Evolutionary conservation across 2,329 filamentous ascomycete species (phyloP), one percentile per base, ranked within the genome.

Genomic region (Emmonsiellopsis sp.): DNA sequence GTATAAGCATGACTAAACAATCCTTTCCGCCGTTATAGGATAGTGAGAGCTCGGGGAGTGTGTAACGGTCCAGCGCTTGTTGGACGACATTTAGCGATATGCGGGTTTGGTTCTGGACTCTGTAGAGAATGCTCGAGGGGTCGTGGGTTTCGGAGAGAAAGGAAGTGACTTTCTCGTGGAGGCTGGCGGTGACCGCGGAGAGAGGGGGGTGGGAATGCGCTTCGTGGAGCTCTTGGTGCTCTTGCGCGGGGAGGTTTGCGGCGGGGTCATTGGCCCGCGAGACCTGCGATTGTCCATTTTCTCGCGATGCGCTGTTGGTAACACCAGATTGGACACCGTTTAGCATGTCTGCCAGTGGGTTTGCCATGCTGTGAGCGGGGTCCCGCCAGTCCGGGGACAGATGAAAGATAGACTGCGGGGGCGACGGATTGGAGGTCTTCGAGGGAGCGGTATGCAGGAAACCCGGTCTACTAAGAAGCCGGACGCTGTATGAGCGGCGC

Each of bases 1-100:
- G 77, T 63, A 96, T 80, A 6, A 97, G 78, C 14, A 97, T 83
- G 51, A 97, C 91, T 14, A 97, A 85, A 64, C 92, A 97, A 77
- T 97, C 93, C 71, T 98, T 98, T 56, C 93, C 93, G 65, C 93
- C 93, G 63, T 98, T 98, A 73, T 96, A 98, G 53, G 92, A 95
- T 58, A 97, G 77, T 5, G 91, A 89, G 56, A 97, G 79, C 66
- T 94, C 80, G 55, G 85, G 78, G 57, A 86, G 80, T 84, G 79
- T 79, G 69, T 95, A 97, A 65, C 78, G 79, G 57, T 81, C 71
- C 64, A 96, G 74, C 11, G 91, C 88, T 62, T 88, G 80, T 56
- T 82, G 79, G 54, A 96, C 83, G 21, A 95, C 83, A 21, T 71
- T 77, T 63, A 95, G 77, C 27, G 89, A 85, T 51, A 81, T 75